These are phyloP conservation scores for Tilletia caries DNA, from an alignment of 1,284 basidiomycete genomes.

Conservation along the genomic window DNA sequence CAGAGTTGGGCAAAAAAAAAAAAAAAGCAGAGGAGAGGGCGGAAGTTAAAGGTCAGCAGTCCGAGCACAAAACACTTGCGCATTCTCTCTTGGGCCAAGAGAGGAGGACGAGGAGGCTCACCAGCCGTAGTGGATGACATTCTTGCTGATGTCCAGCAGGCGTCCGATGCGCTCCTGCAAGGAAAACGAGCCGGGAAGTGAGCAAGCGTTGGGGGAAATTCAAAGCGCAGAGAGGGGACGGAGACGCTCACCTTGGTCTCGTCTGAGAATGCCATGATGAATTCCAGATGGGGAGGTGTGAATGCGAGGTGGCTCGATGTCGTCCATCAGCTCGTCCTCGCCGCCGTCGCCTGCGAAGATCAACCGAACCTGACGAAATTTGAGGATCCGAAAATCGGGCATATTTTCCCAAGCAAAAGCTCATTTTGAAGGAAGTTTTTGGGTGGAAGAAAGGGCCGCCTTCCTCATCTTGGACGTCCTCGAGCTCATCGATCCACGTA, in stretches of 20 bases:
- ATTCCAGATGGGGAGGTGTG: not conserved
- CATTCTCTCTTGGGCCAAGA: no score
- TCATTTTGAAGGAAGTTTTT: not conserved
- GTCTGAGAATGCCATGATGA: constrained; percentile 41
- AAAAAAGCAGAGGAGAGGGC: not conserved
- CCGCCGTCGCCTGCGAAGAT: not conserved
- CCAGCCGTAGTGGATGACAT: constrained; percentile 49
- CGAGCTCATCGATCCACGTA: not conserved
- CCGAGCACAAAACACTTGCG: no score
- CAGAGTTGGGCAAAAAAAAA: not conserved
- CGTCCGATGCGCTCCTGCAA: constrained; percentile 51
- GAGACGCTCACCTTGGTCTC: constrained; percentile 43
- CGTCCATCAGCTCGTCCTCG: not conserved
- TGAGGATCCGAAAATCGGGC: not conserved
- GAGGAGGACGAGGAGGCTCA: constrained; percentile 18
- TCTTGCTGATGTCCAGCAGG: constrained; percentile 47
- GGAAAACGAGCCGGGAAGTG: not conserved
- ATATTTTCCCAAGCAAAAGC: no score
- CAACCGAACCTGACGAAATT: not conserved
- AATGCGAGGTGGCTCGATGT: not conserved
- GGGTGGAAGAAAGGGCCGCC: not conserved
- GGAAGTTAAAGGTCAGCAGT: not conserved
- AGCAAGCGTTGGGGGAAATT: not conserved
- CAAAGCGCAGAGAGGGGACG: no score
- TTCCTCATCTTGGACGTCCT: not conserved